Evolutionary conservation across 164 flowering plant species (phyloP), one percentile per base, ranked within the genome.

Genomic region (Litsea cubeba): DNA sequence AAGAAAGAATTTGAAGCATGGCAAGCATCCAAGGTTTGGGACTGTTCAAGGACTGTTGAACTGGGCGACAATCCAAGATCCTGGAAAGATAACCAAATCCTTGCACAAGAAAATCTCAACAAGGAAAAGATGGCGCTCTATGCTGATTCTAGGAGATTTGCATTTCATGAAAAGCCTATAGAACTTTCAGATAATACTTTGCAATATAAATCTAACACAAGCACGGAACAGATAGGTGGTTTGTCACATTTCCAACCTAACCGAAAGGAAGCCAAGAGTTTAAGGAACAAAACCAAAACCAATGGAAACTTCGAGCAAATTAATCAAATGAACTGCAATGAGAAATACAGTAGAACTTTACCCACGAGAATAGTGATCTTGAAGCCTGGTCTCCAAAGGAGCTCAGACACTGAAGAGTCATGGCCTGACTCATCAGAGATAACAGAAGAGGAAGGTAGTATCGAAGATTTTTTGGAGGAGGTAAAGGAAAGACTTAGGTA

Each of bases 1-100:
- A 95, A 93, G 87, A 93, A 88, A 85, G 99, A 95, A 23, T 92
- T 95, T 85, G 95, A 88, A 85, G 97, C 97, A 78, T 95, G 94
- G 93, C 97, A 91, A 78, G 89, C 94, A 51, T 89, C 94, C 49
- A 81, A 90, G 83, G 78, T 88, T 65, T 87, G 82, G 79, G 90
- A 95, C 73, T 83, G 88, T 78, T 81, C 98, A 22, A 87, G 75
- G 78, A 69, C 82, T 76, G 84, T 82, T 64, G 89, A 87, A 64
- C 75, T 78, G 79, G 84, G 73, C 30, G 76, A 76, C 72, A 78
- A 72, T 69, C 80, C 86, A 51, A 74, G 77, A 65, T 82, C 82
- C 63, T 75, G 81, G 80, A 69, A 75, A 18, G 74, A 76, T 54
- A 30, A 50, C 65, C 78, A 76, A 67, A 23, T 58, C 51, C 83